A percentile compares a stretch with the other conserved stretches of the same genome.
Evolutionary conservation across 768 basidiomycete genomes (phyloP).

Genomic region (Lactarius evosmus): DNA sequence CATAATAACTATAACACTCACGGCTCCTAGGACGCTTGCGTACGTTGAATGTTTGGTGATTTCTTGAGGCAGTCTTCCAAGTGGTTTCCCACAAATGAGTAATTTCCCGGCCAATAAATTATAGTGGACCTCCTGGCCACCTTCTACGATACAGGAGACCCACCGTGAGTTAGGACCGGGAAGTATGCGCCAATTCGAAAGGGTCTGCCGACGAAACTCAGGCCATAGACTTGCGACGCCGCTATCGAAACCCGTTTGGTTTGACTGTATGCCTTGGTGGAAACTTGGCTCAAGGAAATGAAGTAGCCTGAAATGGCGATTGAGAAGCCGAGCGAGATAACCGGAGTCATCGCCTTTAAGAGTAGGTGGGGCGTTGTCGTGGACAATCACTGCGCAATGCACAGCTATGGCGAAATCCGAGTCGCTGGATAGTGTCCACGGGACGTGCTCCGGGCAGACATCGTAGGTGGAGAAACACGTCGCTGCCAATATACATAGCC

Average conservation of each 20-base stretch:
- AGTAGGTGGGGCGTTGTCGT: constrained; percentile 5
- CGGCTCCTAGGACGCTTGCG: constrained; percentile 1
- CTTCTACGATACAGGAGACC: background rate
- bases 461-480: constrained; percentile 15
- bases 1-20: background rate
- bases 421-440: background rate
- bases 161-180: constrained; percentile 15
- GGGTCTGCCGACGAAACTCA: background rate
- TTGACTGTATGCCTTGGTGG: background rate
- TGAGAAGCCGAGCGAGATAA: constrained; percentile 2
- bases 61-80: constrained; percentile 7
- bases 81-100: background rate
- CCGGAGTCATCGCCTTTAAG: background rate
- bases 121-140: constrained; percentile 7
- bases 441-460: background rate
- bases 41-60: constrained; percentile 5
- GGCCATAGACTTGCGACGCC: constrained; percentile 7
- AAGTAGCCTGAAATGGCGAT: constrained; percentile 3
- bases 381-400: constrained; percentile 15
- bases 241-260: background rate
- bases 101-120: constrained; percentile 7
- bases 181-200: constrained; percentile 11
- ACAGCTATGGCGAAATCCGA: constrained; percentile 9
- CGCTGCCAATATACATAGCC: constrained; percentile 11
- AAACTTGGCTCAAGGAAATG: constrained; percentile 4